Base-by-base conservation (phyloP, 1,284 basidiomycete genomes). In the Heterobasidion occidentale region DNA sequence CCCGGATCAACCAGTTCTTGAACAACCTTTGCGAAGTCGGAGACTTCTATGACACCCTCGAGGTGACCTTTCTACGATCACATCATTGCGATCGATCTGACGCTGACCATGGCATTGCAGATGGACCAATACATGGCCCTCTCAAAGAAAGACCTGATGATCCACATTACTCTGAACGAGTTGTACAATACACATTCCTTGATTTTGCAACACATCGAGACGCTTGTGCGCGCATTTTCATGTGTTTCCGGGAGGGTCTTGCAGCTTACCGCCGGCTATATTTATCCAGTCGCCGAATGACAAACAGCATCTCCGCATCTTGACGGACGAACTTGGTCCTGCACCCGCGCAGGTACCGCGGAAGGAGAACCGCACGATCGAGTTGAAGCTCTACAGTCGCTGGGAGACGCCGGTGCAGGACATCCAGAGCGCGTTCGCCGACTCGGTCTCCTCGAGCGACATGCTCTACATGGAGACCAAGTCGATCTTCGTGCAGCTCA, bases 111-210 rank as follows among this genome's bases (percentile, higher is more conserved):
- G 56, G 19, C 8, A 52, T 17, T n/a, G 0, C 61, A 96, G 92
- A 94, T 98, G 87, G 96, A 99, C 73, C 97, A 99, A 78, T 99
- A 99, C 72, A 98, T 99, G 94, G 96, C 97, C 12, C 77, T 99
- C 58, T 98, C 95, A 58, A 99, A 99, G 80, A 98, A 98, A 74
- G 96, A 99, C 69, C 78, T 98, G 60, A 86, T 91, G 77, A 98
- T 99, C 73, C 90, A 93, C 71, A 99, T 99, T 69, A 98, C 97
- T n/a, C 77, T 99, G 70, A 99, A 99, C 70, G 97, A 99, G 78
- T 69, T 99, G 75, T 98, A 98, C 74, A 97, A 97, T 74, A 98
- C 95, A 3, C 96, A 99, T 70, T 90, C 94, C 36, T 78, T 98
- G 66, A 88, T 99, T 60, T 76, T 90, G 56, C 95, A 98, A 68